phyloP scores from a whole-genome alignment of 129 eudicot genomes.

The Ambrosia trifida region DNA sequence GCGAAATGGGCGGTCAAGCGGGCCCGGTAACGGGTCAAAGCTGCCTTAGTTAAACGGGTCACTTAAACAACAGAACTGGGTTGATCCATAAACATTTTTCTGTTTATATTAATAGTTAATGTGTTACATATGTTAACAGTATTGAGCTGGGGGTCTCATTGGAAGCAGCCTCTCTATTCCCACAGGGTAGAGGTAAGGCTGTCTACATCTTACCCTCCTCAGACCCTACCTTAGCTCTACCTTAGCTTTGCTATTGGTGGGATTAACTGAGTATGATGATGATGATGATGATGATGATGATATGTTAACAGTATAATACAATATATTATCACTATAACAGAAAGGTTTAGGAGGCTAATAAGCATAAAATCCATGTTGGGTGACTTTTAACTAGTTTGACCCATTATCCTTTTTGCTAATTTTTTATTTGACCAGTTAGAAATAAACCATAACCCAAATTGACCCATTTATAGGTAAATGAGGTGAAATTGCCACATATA shows the following conservation, averaged over 20 bases:
- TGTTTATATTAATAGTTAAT: background rate
- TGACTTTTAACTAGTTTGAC: slow-evolving; percentile 9
- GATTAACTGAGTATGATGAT: no score
- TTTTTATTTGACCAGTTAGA: background rate
- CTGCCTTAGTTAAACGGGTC: background rate
- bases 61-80: background rate
- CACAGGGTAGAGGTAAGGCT: no score
- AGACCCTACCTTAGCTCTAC: no score
- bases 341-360: background rate
- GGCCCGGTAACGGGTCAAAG: background rate
- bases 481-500: background rate
- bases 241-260: no score
- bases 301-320: background rate
- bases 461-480: background rate
- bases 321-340: background rate
- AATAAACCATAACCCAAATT: background rate
- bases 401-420: background rate
- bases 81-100: background rate
- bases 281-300: no score
- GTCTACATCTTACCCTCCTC: no score
- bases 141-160: no score
- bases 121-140: background rate
- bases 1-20: background rate
- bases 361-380: background rate
- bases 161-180: no score